Evolutionary conservation across 2,329 filamentous ascomycete species (phyloP).

Genomic region (Sporothrix schenckii): DNA sequence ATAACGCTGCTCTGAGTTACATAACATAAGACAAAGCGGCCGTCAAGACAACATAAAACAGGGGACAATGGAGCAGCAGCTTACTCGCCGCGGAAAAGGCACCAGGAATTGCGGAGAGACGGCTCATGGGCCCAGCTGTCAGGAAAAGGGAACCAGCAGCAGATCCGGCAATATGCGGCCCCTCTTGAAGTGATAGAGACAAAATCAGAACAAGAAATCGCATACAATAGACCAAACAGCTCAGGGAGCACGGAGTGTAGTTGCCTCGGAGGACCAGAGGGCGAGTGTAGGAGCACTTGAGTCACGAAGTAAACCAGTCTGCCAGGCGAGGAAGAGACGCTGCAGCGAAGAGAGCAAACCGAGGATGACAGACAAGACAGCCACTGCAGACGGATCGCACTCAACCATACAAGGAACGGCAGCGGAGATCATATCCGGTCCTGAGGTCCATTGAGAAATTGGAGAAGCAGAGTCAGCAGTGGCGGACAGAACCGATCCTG

Average conservation of each 20-base stretch:
- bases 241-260: neutral
- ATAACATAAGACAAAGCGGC: neutral
- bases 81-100: slow-evolving; percentile 24
- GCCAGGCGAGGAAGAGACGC: neutral
- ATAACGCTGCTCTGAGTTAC: neutral
- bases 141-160: slow-evolving; percentile 13
- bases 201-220: neutral
- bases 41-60: neutral
- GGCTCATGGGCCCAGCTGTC: slow-evolving; percentile 4
- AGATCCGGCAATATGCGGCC: slow-evolving; percentile 25
- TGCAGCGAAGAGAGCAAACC: neutral
- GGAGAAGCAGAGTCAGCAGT: neutral
- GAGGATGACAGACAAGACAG: neutral
- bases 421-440: neutral
- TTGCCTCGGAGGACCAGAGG: slow-evolving; percentile 6
- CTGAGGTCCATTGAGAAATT: slow-evolving; percentile 13
- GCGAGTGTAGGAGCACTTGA: neutral
- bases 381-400: neutral
- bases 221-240: neutral
- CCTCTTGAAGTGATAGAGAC: neutral
- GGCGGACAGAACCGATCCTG: slow-evolving; percentile 7
- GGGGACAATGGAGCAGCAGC: slow-evolving; percentile 4
- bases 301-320: neutral
- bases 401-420: neutral
- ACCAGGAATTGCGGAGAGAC: neutral